Evolutionary conservation across 1,139 yeast genomes (phyloP), one percentile per base, ranked within the genome.

Genomic region (Diutina neorugosa): DNA sequence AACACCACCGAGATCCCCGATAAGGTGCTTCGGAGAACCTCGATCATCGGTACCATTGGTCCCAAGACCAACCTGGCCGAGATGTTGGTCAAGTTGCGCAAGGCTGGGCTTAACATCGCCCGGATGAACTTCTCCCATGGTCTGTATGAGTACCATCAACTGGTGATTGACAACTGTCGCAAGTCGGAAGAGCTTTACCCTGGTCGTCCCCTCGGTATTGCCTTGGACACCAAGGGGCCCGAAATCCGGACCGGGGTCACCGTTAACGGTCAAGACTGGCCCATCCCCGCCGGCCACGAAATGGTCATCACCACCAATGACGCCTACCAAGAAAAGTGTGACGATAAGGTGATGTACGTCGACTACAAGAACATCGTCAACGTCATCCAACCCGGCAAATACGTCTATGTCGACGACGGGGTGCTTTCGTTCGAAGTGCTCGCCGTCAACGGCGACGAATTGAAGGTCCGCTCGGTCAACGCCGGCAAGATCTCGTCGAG

Each of bases 81-180:
- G 66, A 79, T 81, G 62, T 75, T 93, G 69, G 90, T 85, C 64
- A 81, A 84, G 69, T 82, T 93, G 69, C 86, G 98, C 80, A 87
- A 88, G 74, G 96, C 96, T 57, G 99, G 99, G 68, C 81, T 93
- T 65, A 93, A 91, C 81, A 88, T 93, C 69, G 98, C 88, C 54
- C 86, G 98, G 72, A 90, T 93, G 97, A 94, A 93, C 85, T 93
- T 94, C 76, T 88, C 96, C 60, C 98, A 94, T 76, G 99, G 98
- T 65, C 80, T 95, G 55, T 83, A 94, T 75, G 96, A 88, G 65
- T 93, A 93, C 82, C 98, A 93, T 74, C 96, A 91, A 76, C 77
- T 89, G 58, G 98, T 94, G 64, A 77, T 93, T 71, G 97, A 93
- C 80, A 91, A 93, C 69, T 89, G 97, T 63, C 86, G 95, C 75